Evolutionary conservation across 257 asterid genomes (phyloP).

Genomic region (Capsicum chinense): DNA sequence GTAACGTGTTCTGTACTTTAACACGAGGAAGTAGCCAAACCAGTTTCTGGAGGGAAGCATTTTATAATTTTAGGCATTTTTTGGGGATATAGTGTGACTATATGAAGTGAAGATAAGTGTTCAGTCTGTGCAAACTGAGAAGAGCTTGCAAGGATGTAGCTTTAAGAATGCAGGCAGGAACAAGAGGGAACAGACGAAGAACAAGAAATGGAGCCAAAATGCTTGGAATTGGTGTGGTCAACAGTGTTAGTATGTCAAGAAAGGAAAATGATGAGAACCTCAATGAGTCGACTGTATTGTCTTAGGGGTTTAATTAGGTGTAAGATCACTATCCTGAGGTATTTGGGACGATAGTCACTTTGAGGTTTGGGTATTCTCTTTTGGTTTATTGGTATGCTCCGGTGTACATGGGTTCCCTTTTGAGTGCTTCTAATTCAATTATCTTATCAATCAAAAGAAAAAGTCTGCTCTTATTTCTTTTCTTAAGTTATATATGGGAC

Average conservation of each 20-base stretch:
- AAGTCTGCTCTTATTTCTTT: neutral
- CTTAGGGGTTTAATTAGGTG: neutral
- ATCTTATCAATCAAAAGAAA: neutral
- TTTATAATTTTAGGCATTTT: neutral
- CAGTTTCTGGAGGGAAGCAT: neutral
- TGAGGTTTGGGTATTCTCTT: neutral
- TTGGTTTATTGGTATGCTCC: conserved; percentile 1
- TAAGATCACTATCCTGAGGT: neutral
- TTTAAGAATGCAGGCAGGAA: conserved; percentile 14
- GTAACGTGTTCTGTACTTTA: neutral
- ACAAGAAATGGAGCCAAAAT: conserved; percentile 2
- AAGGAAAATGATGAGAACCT: neutral
- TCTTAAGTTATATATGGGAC: neutral
- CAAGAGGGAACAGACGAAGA: neutral
- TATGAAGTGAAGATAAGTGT: conserved; percentile 10
- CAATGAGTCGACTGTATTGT: neutral
- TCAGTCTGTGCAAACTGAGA: neutral
- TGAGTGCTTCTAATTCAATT: conserved; percentile 3
- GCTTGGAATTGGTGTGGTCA: conserved; percentile 8
- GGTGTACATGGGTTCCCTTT: neutral
- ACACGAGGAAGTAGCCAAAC: neutral
- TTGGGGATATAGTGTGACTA: conserved; percentile 7
- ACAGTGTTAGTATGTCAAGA: neutral
- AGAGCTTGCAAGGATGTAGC: conserved; percentile 15
- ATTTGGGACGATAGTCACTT: neutral